A percentile compares a stretch with the other conserved stretches of the same genome.
phyloP scores from a whole-genome alignment of 1,139 yeast genomes.

The Blastobotrys aristatus region DNA sequence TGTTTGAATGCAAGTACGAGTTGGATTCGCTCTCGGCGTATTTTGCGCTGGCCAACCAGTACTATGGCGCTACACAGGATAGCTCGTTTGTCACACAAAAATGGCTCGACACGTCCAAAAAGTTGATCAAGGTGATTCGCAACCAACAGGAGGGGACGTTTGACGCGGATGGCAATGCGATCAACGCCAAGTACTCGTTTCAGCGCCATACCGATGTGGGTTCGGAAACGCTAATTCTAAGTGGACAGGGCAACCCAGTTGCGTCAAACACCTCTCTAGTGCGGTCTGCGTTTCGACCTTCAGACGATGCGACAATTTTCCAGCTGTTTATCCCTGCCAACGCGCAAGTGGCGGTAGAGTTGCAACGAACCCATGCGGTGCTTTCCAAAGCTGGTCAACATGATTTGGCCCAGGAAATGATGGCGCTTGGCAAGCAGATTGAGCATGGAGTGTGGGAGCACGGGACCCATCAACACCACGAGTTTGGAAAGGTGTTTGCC shows the following conservation, averaged over 20 bases:
- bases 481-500: constrained; percentile 73
- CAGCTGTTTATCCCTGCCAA: constrained; percentile 86
- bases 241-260: constrained; percentile 82
- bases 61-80: constrained; percentile 50
- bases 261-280: constrained; percentile 64
- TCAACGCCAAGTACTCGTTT: constrained; percentile 48
- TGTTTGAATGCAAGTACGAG: constrained; percentile 88
- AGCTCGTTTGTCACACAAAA: constrained; percentile 45
- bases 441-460: constrained; percentile 53
- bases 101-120: constrained; percentile 61
- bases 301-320: constrained; percentile 79
- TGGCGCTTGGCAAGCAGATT: constrained; percentile 42
- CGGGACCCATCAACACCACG: constrained; percentile 64
- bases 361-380: constrained; percentile 36
- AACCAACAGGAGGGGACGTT: constrained; percentile 66
- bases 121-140: constrained; percentile 48
- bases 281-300: constrained; percentile 85
- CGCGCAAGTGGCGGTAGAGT: constrained; percentile 67
- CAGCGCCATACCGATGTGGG: constrained; percentile 71
- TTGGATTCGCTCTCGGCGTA: constrained; percentile 83
- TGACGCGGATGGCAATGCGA: constrained; percentile 43
- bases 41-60: constrained; percentile 67
- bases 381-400: constrained; percentile 23
- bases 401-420: constrained; percentile 30
- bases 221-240: constrained; percentile 71